A percentile compares a stretch with the other conserved stretches of the same genome.
These are phyloP conservation scores for Penicillium sp. DNA, from an alignment of 2,329 filamentous ascomycete species.

Conservation along the genomic window DNA sequence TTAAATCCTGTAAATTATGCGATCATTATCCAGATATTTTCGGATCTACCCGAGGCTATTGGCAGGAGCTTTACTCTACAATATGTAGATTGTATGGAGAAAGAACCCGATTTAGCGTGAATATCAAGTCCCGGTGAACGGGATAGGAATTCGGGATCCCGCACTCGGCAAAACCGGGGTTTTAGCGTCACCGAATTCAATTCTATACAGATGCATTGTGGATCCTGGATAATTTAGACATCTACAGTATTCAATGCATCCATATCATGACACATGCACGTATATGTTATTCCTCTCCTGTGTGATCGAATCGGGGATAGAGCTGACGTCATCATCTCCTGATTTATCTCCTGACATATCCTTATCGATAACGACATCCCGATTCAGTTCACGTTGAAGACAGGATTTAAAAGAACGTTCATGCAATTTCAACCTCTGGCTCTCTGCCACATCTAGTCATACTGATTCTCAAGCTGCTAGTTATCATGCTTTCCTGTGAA, in stretches of 20 bases:
- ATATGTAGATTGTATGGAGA: neutral
- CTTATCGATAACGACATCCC: neutral
- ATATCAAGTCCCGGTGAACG: constrained; percentile 20
- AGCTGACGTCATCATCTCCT: neutral
- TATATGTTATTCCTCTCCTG: too few relatives aligned
- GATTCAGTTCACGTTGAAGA: neutral
- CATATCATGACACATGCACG: too few relatives aligned
- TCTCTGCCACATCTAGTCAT: neutral
- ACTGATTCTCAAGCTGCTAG: neutral
- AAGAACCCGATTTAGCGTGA: constrained; percentile 1
- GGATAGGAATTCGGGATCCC: constrained; percentile 25
- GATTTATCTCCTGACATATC: too few relatives aligned
- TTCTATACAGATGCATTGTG: neutral
- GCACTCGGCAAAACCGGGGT: constrained; percentile 14
- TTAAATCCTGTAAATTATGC: neutral
- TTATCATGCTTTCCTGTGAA: neutral
- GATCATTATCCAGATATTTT: neutral
- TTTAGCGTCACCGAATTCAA: neutral
- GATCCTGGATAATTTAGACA: neutral
- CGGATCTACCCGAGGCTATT: neutral
- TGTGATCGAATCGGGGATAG: neutral
- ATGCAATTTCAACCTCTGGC: neutral
- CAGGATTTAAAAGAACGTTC: neutral
- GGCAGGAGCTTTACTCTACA: neutral
- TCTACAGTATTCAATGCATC: too few relatives aligned